Percentiles rank a stretch among this genome's conserved stretches.
These are phyloP conservation scores for Sporisorium scitamineum DNA, from an alignment of 1,284 basidiomycete species.

Conservation along the genomic window DNA sequence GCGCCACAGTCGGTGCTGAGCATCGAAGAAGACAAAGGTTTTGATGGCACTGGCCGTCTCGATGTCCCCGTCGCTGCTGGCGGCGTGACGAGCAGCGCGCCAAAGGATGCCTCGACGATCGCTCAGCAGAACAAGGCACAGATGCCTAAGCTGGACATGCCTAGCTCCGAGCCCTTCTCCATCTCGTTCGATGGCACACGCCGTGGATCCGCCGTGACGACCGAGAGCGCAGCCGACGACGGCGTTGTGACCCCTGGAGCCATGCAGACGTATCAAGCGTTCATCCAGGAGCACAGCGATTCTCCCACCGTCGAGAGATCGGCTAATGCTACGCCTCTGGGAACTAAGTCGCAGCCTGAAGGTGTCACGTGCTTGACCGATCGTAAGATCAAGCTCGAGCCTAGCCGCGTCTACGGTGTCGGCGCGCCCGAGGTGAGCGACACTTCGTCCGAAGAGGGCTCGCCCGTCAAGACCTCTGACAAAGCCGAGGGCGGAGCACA, in stretches of 20 bases:
- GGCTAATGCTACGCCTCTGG: conserved; percentile 23
- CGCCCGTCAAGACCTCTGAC: conserved; percentile 17
- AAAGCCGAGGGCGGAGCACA: conserved; percentile 33
- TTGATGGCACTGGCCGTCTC: conserved; percentile 65
- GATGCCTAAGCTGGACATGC: conserved; percentile 63
- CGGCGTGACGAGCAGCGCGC: not conserved
- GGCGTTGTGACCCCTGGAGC: conserved; percentile 54
- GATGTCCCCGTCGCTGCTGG: conserved; percentile 33
- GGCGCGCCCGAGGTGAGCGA: conserved; percentile 46
- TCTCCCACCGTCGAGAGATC: conserved; percentile 30
- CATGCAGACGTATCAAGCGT: conserved; percentile 51
- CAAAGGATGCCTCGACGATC: not conserved
- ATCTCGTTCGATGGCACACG: conserved; percentile 42
- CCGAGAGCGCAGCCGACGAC: conserved; percentile 16
- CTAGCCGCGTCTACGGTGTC: conserved; percentile 46
- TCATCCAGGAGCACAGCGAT: conserved; percentile 34
- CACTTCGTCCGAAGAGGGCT: conserved; percentile 43
- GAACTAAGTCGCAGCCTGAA: conserved; percentile 24
- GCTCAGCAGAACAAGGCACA: conserved; percentile 24
- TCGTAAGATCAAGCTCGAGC: conserved; percentile 49
- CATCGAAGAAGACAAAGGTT: conserved; percentile 56
- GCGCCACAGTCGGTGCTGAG: conserved; percentile 47
- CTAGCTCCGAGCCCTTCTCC: conserved; percentile 60
- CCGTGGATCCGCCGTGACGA: conserved; percentile 27
- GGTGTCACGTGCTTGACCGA: conserved; percentile 45